Percentiles rank a stretch among this genome's conserved stretches.
These are phyloP conservation scores for Leishmania braziliensis DNA, from an alignment of 208 protist genomes.

Conservation along the genomic window DNA sequence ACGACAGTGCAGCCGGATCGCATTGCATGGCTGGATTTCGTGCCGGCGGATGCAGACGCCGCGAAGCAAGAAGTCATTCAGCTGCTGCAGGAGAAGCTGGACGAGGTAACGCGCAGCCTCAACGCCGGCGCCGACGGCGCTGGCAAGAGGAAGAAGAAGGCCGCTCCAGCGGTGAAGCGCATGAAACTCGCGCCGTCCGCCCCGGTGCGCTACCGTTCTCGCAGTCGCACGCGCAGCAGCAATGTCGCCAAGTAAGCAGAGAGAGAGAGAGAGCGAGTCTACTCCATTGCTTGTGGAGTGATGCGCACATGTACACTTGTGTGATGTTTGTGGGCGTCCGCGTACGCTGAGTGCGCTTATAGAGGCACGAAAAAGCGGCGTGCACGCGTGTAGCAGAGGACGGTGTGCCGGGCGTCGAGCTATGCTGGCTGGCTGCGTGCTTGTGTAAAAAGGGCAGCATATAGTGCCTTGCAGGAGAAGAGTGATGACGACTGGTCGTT, in stretches of 20 bases:
- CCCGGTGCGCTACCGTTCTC: slow-evolving; percentile 49
- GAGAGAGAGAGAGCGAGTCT: background rate
- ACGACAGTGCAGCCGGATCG: slow-evolving; percentile 70
- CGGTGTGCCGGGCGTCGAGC: background rate
- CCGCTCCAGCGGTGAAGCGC: slow-evolving; percentile 37
- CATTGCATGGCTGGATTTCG: slow-evolving; percentile 72
- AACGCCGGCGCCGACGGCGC: slow-evolving; percentile 19
- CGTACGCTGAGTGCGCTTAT: background rate
- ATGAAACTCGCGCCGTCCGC: slow-evolving; percentile 87
- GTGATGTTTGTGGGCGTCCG: background rate
- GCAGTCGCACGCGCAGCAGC: slow-evolving; percentile 37
- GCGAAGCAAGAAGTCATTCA: slow-evolving; percentile 43
- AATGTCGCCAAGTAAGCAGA: slow-evolving; percentile 17
- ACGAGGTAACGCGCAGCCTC: slow-evolving; percentile 43
- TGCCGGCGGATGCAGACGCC: slow-evolving; percentile 28
- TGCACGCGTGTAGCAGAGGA: background rate
- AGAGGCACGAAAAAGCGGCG: background rate
- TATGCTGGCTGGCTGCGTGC: background rate
- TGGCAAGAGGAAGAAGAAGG: slow-evolving; percentile 57
- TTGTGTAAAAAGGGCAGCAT: background rate
- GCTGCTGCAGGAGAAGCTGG: slow-evolving; percentile 67
- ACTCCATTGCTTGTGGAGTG: background rate
- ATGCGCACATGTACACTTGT: background rate
- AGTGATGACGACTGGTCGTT: background rate
- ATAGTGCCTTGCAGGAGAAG: background rate